Conservation (phyloP, 106 monocot genomes). For the Triglochin maritima region DNA sequence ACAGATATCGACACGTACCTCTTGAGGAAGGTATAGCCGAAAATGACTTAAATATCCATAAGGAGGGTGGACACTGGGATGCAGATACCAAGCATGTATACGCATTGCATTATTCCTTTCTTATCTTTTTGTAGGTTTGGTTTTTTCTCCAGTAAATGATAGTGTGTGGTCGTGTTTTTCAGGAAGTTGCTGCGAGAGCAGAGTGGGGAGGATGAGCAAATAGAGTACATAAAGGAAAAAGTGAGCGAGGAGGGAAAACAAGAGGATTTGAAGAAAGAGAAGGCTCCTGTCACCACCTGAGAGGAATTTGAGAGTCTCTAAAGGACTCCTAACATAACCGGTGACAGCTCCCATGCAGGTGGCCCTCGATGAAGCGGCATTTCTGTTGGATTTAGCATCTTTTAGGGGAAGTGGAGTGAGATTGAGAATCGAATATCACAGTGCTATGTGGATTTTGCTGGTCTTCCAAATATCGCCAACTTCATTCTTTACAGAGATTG, state of each 20-base stretch:
- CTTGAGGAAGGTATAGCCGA: conserved; percentile 62
- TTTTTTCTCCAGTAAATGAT: not conserved
- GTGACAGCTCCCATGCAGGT: conserved; percentile 34
- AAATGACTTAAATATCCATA: not conserved
- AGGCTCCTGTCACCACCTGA: conserved; percentile 74
- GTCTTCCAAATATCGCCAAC: conserved; percentile 64
- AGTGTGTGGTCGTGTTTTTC: not conserved
- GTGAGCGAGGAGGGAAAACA: conserved; percentile 75
- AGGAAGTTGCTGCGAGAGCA: conserved; percentile 85
- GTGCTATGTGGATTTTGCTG: conserved; percentile 73
- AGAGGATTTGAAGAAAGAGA: conserved; percentile 92
- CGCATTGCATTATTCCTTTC: not conserved
- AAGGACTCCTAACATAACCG: too few species aligned
- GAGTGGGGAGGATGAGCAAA: conserved; percentile 97
- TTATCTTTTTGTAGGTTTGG: not conserved
- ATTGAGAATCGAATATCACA: conserved; percentile 49
- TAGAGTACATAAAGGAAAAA: conserved; percentile 87
- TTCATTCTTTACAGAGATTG: conserved; percentile 65
- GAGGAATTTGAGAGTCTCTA: too few species aligned
- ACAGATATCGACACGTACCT: conserved; percentile 69
- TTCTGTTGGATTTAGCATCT: conserved; percentile 89
- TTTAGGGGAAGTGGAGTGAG: conserved; percentile 80
- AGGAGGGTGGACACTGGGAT: conserved; percentile 88
- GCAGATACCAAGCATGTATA: conserved; percentile 59
- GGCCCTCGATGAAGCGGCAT: conserved; percentile 90